Evolutionary conservation across 352 stramenopile genomes (phyloP).

Genomic region (Phytophthora agathidicida): DNA sequence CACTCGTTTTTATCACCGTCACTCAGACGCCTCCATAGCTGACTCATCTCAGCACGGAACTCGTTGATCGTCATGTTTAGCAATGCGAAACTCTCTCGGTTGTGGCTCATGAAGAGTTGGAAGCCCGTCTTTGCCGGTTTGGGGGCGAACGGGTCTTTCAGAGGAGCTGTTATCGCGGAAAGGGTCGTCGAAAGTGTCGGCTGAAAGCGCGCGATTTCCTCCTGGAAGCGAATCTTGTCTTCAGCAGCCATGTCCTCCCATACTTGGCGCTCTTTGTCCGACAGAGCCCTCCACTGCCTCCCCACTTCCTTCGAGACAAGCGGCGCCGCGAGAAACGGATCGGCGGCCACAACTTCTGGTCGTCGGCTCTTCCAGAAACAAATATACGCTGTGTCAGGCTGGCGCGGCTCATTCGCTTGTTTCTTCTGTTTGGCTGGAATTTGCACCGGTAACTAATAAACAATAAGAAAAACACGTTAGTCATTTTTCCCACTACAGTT

Average conservation of each 20-base stretch:
- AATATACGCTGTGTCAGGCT: constrained; percentile 68
- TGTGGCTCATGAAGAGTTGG: constrained; percentile 65
- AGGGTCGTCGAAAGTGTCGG: constrained; percentile 16
- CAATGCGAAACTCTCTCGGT: constrained; percentile 58
- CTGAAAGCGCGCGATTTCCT: constrained; percentile 49
- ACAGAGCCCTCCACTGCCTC: constrained; percentile 51
- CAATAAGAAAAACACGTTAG: not conserved
- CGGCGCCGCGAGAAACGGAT: constrained; percentile 43
- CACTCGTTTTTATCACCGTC: constrained; percentile 52
- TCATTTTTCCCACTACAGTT: not conserved
- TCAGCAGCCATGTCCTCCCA: constrained; percentile 55
- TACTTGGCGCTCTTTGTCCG: constrained; percentile 42
- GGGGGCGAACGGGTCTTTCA: constrained; percentile 49
- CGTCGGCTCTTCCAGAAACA: constrained; percentile 66
- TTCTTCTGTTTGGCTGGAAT: constrained; percentile 45
- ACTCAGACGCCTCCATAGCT: constrained; percentile 52
- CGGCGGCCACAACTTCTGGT: constrained; percentile 42
- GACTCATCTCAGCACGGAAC: constrained; percentile 61
- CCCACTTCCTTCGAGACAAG: constrained; percentile 61
- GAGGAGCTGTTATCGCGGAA: not conserved
- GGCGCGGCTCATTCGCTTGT: constrained; percentile 45
- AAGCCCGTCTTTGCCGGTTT: constrained; percentile 60
- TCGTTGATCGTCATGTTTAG: constrained; percentile 61
- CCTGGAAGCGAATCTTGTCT: constrained; percentile 60
- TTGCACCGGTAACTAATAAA: constrained; percentile 10